Evolutionary conservation across 176 grass and related monocot species (phyloP), one percentile per base, ranked within the genome.

Genomic region (Aegilops longissima): DNA sequence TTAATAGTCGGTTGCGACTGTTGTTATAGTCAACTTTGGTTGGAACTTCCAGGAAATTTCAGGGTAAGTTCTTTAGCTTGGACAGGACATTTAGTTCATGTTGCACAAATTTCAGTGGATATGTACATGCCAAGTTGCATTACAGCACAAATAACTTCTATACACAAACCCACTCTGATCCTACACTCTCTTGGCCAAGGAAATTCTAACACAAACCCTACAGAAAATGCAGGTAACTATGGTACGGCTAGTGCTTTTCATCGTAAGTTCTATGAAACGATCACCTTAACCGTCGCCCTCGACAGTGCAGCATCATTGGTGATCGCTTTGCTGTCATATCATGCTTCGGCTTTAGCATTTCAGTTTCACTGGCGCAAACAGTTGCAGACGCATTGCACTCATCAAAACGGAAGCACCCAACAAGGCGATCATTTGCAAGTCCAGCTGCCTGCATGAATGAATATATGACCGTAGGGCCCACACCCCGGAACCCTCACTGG

Each of bases 391-490:
- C 85, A 34, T 79, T 68, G 80, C 88, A 94, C 85, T 92, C 86
- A 59, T 86, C 81, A 6, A 89, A 94, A 44, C 84, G 83, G 88
- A 90, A 97, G 79, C 95, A 91, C 78, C 83, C 62, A 77, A 85
- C 78, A 45, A 45, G 86, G 80, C 91, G 92, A 69, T 94, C 95
- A 76, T 92, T 97, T 27, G 92, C 89, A 54, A 92, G 70, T 31
- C 95, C 95, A 17, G 92, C 88, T 59, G 80, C 95, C 81, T 97
- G 95, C 92, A 92, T 94, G 78, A 97, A 97, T 83, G 88, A 97
- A 80, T 97, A 94, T 76, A 92, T 86, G 21, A 92, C 80, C 0
- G 90, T 92, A 35, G 92, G 90, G 24, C 92, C 86, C 66, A 94
- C 95, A 42, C 92, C 86, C 45, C 84, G 65, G 68, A 88, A 87